Percentiles rank a stretch among this genome's conserved stretches.
phyloP scores from a whole-genome alignment of 352 stramenopile genomes.

The Thraustotheca clavata region DNA sequence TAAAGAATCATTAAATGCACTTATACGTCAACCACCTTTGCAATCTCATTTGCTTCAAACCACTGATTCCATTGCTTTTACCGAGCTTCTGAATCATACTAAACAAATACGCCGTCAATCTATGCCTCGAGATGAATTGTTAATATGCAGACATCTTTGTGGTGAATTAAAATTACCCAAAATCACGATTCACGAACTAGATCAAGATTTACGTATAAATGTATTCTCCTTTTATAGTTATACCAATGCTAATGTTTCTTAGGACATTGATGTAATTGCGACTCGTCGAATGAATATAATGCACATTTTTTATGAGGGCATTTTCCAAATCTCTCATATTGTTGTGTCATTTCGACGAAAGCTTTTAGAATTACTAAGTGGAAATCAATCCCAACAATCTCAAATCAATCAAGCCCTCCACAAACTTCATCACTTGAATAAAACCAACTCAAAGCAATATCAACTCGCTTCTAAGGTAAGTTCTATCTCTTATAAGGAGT shows the following conservation, averaged over 20 bases:
- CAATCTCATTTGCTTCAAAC: neutral
- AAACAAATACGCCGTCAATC: neutral
- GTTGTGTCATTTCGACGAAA: neutral
- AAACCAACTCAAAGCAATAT: neutral
- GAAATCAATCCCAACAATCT: neutral
- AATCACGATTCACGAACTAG: neutral
- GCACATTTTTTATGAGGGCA: neutral
- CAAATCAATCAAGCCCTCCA: neutral
- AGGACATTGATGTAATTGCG: neutral
- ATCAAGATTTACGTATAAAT: neutral
- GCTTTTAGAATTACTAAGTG: neutral
- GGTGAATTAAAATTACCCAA: neutral
- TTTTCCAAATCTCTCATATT: neutral
- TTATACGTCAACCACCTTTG: neutral
- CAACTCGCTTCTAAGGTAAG: neutral
- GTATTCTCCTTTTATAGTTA: neutral
- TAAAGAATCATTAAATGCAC: conserved; percentile 1
- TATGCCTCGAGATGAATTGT: neutral
- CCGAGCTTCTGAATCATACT: neutral
- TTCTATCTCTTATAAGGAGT: neutral
- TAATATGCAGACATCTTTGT: neutral
- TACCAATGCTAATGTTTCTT: neutral
- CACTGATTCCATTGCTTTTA: neutral
- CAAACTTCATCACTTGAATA: neutral
- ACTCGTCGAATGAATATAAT: neutral